Percentiles rank a stretch among this genome's conserved stretches.
Evolutionary conservation across 164 flowering plant species (phyloP).

Genomic region (Vitis cinerea): DNA sequence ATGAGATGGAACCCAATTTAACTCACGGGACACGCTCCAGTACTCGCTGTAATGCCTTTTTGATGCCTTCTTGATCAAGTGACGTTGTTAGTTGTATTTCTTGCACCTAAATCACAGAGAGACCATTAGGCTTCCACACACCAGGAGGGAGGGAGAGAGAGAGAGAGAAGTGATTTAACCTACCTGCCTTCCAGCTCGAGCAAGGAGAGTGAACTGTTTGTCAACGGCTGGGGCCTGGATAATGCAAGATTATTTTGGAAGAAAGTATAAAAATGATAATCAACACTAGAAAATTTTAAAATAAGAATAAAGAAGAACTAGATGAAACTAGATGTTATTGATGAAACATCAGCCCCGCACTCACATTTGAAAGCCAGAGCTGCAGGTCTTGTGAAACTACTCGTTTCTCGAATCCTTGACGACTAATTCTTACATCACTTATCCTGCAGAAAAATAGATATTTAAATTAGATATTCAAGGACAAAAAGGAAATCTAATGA

Average conservation of each 20-base stretch:
- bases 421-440: slow-evolving; percentile 58
- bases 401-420: slow-evolving; percentile 91
- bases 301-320: slow-evolving; percentile 15
- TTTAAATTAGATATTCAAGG: too few relatives aligned
- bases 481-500: too few relatives aligned
- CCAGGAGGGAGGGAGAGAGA: neutral
- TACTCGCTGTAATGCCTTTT: slow-evolving; percentile 74
- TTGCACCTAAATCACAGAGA: slow-evolving; percentile 58
- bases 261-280: neutral
- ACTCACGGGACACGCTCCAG: slow-evolving; percentile 79
- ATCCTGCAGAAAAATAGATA: slow-evolving; percentile 38
- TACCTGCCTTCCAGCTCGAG: slow-evolving; percentile 97
- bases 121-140: too few relatives aligned
- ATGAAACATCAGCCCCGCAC: too few relatives aligned
- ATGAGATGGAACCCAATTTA: neutral
- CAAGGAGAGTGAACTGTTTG: slow-evolving; percentile 68
- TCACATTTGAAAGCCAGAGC: slow-evolving; percentile 94
- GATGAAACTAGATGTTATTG: slow-evolving; percentile 15
- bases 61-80: slow-evolving; percentile 87
- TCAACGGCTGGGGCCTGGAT: slow-evolving; percentile 63
- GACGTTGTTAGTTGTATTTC: slow-evolving; percentile 74
- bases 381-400: slow-evolving; percentile 95
- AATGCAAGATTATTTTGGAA: slow-evolving; percentile 2
- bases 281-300: neutral
- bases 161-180: neutral